Evolutionary conservation across 1,284 basidiomycete species (phyloP).

Genomic region (Trichosporon coremiiforme): DNA sequence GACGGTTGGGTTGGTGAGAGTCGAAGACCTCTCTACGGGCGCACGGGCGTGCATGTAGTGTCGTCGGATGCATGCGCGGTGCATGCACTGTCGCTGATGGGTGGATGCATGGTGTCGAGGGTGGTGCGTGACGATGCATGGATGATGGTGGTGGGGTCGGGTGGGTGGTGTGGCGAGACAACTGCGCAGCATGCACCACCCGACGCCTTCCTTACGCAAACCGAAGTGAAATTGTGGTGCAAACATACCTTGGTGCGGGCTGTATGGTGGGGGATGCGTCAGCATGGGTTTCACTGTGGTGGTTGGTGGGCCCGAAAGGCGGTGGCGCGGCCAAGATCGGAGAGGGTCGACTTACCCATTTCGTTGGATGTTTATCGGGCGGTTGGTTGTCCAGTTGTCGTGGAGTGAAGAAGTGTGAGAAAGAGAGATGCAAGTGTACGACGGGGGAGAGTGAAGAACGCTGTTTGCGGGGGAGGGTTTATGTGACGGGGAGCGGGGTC

Average conservation of each 20-base stretch:
- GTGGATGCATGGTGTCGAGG: conserved; percentile 3
- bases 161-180: conserved; percentile 7
- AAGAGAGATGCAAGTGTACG: conserved; percentile 14
- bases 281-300: conserved; percentile 15
- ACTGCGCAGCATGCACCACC: conserved; percentile 18
- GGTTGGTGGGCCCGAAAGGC: neutral
- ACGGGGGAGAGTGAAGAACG: conserved; percentile 14
- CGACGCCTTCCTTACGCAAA: neutral
- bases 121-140: neutral
- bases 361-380: conserved; percentile 18
- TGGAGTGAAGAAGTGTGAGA: conserved; percentile 4
- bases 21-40: no score
- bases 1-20: no score
- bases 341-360: conserved; percentile 24
- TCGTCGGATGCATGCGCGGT: no score
- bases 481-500: conserved; percentile 16
- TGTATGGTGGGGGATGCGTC: conserved; percentile 23
- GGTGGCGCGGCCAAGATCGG: neutral
- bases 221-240: neutral
- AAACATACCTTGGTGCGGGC: conserved; percentile 33
- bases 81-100: neutral
- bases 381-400: neutral
- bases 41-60: no score
- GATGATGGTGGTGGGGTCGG: conserved; percentile 1
- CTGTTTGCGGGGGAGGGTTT: conserved; percentile 3